Percentiles rank a stretch among this genome's conserved stretches.
Conservation (phyloP, 805 yeast genomes). For the Saturnispora galanensis region DNA sequence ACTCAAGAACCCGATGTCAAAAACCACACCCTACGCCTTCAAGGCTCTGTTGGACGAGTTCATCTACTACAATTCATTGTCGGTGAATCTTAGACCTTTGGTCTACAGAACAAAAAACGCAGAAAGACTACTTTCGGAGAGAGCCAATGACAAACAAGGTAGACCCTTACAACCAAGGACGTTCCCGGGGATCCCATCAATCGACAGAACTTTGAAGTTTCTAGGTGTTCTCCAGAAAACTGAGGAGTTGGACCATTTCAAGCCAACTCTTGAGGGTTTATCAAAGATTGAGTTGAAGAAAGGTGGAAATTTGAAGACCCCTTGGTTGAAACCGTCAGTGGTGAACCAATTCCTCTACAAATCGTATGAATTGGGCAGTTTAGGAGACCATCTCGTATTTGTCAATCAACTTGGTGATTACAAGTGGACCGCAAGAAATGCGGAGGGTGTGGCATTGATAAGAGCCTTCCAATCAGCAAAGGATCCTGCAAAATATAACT, state of each 20-base stretch:
- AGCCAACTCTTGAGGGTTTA: constrained; percentile 14
- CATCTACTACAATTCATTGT: constrained; percentile 17
- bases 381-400: constrained; percentile 14
- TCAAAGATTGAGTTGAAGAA: constrained; percentile 10
- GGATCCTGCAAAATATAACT: constrained; percentile 5
- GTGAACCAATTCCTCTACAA: constrained; percentile 22
- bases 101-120: constrained; percentile 21
- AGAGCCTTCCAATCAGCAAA: constrained; percentile 16
- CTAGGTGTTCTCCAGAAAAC: constrained; percentile 16
- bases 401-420: constrained; percentile 16
- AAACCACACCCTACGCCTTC: constrained; percentile 13
- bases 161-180: constrained; percentile 20
- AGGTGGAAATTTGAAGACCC: constrained; percentile 6
- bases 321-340: constrained; percentile 16
- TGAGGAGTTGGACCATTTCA: constrained; percentile 19
- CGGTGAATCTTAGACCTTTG: constrained; percentile 17
- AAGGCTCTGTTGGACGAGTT: constrained; percentile 25
- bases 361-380: constrained; percentile 17
- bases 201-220: constrained; percentile 17
- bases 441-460: constrained; percentile 20
- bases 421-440: constrained; percentile 14
- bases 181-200: constrained; percentile 22
- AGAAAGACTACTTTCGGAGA: constrained; percentile 13
- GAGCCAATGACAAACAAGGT: constrained; percentile 20
- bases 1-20: neutral